Evolutionary conservation across 1,284 basidiomycete genomes (phyloP).

Genomic region (Boletus semigastroideus): DNA sequence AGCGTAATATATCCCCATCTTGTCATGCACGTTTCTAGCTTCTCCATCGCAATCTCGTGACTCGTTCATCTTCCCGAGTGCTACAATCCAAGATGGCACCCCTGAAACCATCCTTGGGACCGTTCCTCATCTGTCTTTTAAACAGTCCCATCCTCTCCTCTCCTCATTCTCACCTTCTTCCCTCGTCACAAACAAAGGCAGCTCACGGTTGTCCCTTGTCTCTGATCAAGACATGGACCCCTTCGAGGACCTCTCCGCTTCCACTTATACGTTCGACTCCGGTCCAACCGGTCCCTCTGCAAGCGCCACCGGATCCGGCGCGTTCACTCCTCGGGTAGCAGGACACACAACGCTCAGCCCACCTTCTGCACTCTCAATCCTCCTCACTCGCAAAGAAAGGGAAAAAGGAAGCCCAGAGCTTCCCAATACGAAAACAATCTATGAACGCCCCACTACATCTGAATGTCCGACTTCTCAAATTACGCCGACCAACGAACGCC

Average conservation of each 20-base stretch:
- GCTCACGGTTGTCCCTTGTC: conserved; percentile 22
- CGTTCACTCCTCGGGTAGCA: conserved; percentile 18
- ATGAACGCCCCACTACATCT: not conserved
- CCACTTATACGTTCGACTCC: conserved; percentile 37
- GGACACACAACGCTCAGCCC: conserved; percentile 18
- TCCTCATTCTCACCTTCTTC: conserved; percentile 33
- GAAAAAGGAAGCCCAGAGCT: not conserved
- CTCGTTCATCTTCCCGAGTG: conserved; percentile 41
- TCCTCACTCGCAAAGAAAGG: conserved; percentile 35
- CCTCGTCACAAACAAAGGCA: conserved; percentile 22
- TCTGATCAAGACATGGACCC: conserved; percentile 29
- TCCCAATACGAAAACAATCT: not conserved
- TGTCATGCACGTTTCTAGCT: conserved; percentile 26
- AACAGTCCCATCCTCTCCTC: conserved; percentile 12
- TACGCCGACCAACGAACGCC: conserved; percentile 25
- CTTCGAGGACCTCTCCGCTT: conserved; percentile 32
- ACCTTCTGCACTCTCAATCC: conserved; percentile 45
- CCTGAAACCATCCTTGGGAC: conserved; percentile 26
- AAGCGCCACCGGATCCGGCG: conserved; percentile 10
- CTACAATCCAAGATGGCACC: conserved; percentile 27
- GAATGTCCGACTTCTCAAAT: conserved; percentile 11
- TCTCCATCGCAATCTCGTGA: conserved; percentile 29
- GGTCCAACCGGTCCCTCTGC: conserved; percentile 9
- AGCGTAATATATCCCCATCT: conserved; percentile 7
- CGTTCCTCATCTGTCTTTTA: conserved; percentile 17